Evolutionary conservation across 2,329 filamentous ascomycete species (phyloP), one percentile per base, ranked within the genome.

Genomic region (Trichoderma pleuroti): DNA sequence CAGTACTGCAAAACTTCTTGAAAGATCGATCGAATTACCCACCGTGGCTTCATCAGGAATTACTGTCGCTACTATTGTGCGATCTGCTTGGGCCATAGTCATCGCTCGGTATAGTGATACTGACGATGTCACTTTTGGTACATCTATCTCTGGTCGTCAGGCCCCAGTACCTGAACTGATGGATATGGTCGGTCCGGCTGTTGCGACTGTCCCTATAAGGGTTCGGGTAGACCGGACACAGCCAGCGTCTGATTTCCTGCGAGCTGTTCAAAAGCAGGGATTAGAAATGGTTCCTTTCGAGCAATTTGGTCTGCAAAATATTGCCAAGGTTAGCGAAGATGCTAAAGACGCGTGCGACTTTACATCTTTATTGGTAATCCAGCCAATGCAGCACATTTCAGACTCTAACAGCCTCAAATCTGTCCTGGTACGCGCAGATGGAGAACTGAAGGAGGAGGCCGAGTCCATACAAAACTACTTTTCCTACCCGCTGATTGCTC

Each of bases 81-180:
- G 77, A 3, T 75, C 77, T 2, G 76, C 78, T 8, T 77, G 76
- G 74, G 70, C 76, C 8, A 62, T 85, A 6, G 75, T 83, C 3
- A 76, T 81, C 2, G 78, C 78, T 0, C 72, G 80, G 3, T 82
- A 83, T 61, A 77, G 81, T 71, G 77, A 49, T 71, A 79, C 72
- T 4, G 67, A 68, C 12, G 72, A 70, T 59, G 57, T 75, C 18
- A 34, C 70, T 1, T 76, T 75, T 68, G 75, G 75, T 30, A 62
- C 68, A 2, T 63, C 70, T 7, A 64, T 72, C 28, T 74, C 71
- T 4, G 75, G 75, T 10, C 73, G 75, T 18, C 66, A 76, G 16
- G 72, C 72, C 9, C 70, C 70, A 18, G 66, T 76, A 6, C 34
- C 65, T 16, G 72, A 70, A 4, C 12, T 76, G 18, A 71, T 73